Conservation (phyloP, 768 basidiomycete genomes). For the Podaxis sp. region DNA sequence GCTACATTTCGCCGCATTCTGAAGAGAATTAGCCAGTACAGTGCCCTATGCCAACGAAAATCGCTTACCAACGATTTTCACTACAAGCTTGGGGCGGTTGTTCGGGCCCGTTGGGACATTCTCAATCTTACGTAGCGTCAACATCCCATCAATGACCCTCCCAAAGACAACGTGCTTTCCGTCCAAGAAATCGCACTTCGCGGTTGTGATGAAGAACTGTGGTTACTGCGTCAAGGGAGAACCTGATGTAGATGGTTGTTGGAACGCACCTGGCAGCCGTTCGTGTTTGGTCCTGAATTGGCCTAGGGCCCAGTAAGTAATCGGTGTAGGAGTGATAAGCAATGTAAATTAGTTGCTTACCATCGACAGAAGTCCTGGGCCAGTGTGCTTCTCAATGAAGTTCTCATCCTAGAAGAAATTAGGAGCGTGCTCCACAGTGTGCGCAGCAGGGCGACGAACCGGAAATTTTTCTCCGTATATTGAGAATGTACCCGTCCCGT, state of each 20-base stretch:
- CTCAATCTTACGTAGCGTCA: conserved; percentile 94
- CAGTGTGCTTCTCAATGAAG: conserved; percentile 85
- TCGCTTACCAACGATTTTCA: conserved; percentile 70
- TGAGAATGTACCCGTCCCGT: conserved; percentile 96
- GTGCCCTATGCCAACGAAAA: too few relatives aligned
- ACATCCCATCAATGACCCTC: conserved; percentile 86
- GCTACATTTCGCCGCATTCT: too few relatives aligned
- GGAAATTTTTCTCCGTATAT: conserved; percentile 95
- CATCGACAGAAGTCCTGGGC: conserved; percentile 89
- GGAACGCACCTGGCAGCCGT: conserved; percentile 74
- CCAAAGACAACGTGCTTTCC: conserved; percentile 94
- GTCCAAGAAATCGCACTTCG: conserved; percentile 92
- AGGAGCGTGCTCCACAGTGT: not conserved
- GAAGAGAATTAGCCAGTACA: too few relatives aligned
- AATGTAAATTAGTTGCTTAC: conserved; percentile 30
- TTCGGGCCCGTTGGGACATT: conserved; percentile 90
- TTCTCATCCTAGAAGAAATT: conserved; percentile 74
- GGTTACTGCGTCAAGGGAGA: not conserved
- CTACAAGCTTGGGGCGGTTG: conserved; percentile 82
- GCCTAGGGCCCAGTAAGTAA: conserved; percentile 45
- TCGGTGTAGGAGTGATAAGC: not conserved
- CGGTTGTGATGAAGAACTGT: conserved; percentile 96
- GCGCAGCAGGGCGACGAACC: conserved; percentile 35
- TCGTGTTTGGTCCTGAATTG: conserved; percentile 92
- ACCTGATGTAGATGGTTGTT: not conserved